Percentiles rank a stretch among this genome's conserved stretches.
Evolutionary conservation across 257 asterid species (phyloP).

Genomic region (Prunella vulgaris): DNA sequence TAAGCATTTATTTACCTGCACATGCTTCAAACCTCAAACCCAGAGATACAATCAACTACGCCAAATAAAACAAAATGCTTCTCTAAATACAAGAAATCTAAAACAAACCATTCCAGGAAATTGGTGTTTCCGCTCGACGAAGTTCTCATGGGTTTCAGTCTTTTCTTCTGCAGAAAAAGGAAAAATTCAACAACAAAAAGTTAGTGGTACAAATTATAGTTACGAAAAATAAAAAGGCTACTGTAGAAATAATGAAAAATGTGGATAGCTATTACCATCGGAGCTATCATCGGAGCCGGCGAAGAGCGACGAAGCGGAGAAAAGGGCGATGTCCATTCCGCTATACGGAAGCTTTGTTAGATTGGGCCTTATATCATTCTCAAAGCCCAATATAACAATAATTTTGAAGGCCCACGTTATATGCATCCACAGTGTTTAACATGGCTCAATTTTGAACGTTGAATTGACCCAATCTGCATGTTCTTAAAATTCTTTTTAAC

Average conservation of each 20-base stretch:
- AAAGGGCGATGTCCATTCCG: constrained; percentile 84
- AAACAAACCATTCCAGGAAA: constrained; percentile 62
- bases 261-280: constrained; percentile 29
- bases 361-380: constrained; percentile 8
- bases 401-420: no score
- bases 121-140: constrained; percentile 70
- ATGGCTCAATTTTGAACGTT: no score
- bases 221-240: not conserved
- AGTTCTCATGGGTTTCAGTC: constrained; percentile 36
- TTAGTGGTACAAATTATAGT: not conserved
- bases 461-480: not conserved
- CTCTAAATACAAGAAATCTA: not conserved
- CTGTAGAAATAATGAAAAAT: not conserved
- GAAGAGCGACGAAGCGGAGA: constrained; percentile 85
- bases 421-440: no score
- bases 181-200: not conserved
- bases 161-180: constrained; percentile 40
- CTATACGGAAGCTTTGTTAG: not conserved
- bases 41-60: not conserved
- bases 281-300: constrained; percentile 56
- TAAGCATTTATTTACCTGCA: constrained; percentile 3
- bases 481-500: no score
- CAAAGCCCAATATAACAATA: not conserved
- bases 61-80: not conserved
- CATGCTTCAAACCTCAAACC: not conserved